phyloP scores from a whole-genome alignment of 257 asterid species.

The Voacanga thouarsii region DNA sequence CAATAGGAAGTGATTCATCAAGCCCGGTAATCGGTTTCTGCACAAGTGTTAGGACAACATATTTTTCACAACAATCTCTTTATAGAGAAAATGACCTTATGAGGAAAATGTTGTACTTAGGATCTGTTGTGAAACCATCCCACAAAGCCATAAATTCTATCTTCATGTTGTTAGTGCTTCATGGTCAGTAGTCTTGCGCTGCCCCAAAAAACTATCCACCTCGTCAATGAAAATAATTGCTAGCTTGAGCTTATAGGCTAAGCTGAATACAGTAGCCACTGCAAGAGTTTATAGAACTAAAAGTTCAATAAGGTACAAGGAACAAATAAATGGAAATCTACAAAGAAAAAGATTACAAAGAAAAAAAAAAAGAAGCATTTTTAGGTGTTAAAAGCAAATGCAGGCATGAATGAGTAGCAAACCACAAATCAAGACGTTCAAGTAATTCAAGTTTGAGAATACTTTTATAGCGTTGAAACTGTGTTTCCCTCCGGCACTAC shows the following conservation, averaged over 20 bases:
- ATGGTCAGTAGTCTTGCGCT: conserved; percentile 79
- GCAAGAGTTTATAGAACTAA: conserved; percentile 20
- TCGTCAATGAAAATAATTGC: conserved; percentile 97
- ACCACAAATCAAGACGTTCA: too few relatives aligned
- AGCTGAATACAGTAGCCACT: conserved; percentile 94
- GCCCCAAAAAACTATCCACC: conserved; percentile 96
- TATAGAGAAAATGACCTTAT: neutral
- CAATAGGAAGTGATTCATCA: neutral
- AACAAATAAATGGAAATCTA: neutral
- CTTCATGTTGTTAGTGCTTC: conserved; percentile 87
- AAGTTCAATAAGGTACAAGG: conserved; percentile 1
- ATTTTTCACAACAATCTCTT: neutral
- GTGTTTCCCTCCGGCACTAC: neutral
- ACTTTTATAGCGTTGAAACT: neutral
- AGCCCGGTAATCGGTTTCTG: too few relatives aligned
- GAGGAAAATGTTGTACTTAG: conserved; percentile 38
- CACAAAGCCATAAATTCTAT: conserved; percentile 98
- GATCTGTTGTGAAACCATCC: conserved; percentile 98
- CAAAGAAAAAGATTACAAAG: too few relatives aligned
- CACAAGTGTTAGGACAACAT: neutral
- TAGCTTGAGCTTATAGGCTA: conserved; percentile 95
- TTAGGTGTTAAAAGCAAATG: neutral
- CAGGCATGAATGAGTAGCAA: too few relatives aligned
- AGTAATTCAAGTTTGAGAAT: too few relatives aligned
- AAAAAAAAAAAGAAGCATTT: too few relatives aligned